phyloP scores from a whole-genome alignment of 192 early-diverging fungal genomes.

The Chytriomyces confervae region DNA sequence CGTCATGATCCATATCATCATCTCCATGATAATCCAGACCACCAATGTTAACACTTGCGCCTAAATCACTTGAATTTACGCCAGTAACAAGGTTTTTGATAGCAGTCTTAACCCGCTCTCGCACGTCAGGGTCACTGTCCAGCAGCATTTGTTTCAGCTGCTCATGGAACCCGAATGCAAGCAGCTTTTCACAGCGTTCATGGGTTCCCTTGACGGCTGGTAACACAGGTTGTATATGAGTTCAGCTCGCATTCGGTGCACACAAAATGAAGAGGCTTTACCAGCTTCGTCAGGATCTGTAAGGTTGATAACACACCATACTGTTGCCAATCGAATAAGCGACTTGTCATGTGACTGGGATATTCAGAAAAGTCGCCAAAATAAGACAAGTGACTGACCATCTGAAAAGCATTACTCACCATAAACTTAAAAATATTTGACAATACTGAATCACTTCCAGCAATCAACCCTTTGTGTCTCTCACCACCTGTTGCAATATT shows the following conservation, averaged over 20 bases:
- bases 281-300: conserved; percentile 68
- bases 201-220: conserved; percentile 32
- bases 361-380: background rate
- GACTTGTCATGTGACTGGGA: conserved; percentile 61
- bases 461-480: conserved; percentile 66
- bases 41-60: background rate
- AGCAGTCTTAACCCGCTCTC: conserved; percentile 73
- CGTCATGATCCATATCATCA: background rate
- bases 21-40: background rate
- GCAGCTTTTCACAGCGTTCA: conserved; percentile 56
- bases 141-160: conserved; percentile 57
- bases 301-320: conserved; percentile 79
- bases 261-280: conserved; percentile 34
- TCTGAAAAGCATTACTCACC: conserved; percentile 28
- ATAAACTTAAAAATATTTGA: conserved; percentile 39
- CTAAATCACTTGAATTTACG: background rate
- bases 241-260: conserved; percentile 8
- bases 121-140: conserved; percentile 71
- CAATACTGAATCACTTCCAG: conserved; percentile 49
- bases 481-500: conserved; percentile 73
- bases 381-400: background rate
- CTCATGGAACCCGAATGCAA: conserved; percentile 63
- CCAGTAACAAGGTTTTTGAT: conserved; percentile 57
- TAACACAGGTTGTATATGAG: background rate
- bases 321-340: conserved; percentile 65